Base-by-base conservation (phyloP, 371 early-diverging fungal genomes). In the Mucor piriformis region DNA sequence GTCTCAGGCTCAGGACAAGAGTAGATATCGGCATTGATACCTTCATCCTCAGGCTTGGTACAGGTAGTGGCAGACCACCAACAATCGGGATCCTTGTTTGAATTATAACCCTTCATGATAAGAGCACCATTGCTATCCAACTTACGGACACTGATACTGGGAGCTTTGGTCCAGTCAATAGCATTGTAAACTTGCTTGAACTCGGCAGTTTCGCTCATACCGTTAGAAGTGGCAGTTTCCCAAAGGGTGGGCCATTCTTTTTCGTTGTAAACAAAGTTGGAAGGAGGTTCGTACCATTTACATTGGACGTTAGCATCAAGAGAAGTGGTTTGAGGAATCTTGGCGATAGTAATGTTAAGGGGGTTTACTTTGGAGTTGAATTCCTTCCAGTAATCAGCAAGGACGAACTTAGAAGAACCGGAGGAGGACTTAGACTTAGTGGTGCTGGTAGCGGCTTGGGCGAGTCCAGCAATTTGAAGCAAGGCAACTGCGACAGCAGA, bases 11-110 rank as follows among this genome's bases (percentile, higher is more conserved):
- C 77, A 27, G 74, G 72, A 52, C 84, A 84, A 34, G 57, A 47
- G 35, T 74, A 73, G 37, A 84, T 75, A 63, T 84, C 84, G 8
- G 62, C 64, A 33, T 74, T 73, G 51, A 80, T 59, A 44, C 54
- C 62, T 2, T 50, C 21, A 20, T 51, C 57, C 62, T 77, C 76
- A 66, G 81, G 81, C 21, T 56, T 50, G 44, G 78, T 77, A 59
- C 81, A 81, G 12, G 65, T 68, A 18, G 73, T 61, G 27, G 73
- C 66, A 52, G 74, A 71, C 81, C 81, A 81, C 81, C 81, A 81
- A 62, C 81, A 81, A 56, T 80, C 80, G 42, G 80, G 77, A 64
- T 80, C 80, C 2, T 15, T 58, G 16, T n/a, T 43, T 62, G 59
- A 25, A 34, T 61, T 40, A 27, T 76, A 76, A 37, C 72, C 64